Evolutionary conservation across 1,139 yeast genomes (phyloP).

Genomic region (Pichia kudriavzevii): DNA sequence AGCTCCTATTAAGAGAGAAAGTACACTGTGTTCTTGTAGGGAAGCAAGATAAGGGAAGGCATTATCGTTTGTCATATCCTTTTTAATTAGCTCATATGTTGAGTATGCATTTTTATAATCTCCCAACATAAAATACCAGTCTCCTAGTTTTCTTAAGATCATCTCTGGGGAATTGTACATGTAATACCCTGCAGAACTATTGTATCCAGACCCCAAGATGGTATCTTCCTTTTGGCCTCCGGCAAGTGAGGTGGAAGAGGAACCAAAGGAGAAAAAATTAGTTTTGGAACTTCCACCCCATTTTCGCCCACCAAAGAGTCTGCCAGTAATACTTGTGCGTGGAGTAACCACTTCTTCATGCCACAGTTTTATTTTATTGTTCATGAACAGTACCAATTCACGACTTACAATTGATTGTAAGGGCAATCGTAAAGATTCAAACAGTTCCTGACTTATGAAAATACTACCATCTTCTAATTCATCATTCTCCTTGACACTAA

Average conservation of each 20-base stretch:
- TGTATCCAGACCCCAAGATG: no score
- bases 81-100: constrained; percentile 74
- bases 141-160: constrained; percentile 74
- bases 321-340: constrained; percentile 62
- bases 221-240: constrained; percentile 7
- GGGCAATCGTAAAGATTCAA: constrained; percentile 34
- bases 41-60: constrained; percentile 83
- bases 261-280: constrained; percentile 29
- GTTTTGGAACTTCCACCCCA: constrained; percentile 29
- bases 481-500: constrained; percentile 31
- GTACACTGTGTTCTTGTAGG: constrained; percentile 79
- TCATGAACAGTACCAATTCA: constrained; percentile 71
- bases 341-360: constrained; percentile 63
- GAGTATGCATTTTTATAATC: constrained; percentile 83
- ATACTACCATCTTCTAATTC: constrained; percentile 23
- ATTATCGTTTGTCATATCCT: constrained; percentile 71
- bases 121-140: constrained; percentile 82
- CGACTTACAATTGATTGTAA: constrained; percentile 50
- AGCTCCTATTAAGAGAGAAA: constrained; percentile 64
- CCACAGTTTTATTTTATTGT: constrained; percentile 65
- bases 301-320: constrained; percentile 57
- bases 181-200: constrained; percentile 33
- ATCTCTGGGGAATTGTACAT: constrained; percentile 63
- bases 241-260: constrained; percentile 7
- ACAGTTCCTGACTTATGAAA: constrained; percentile 26